Base-by-base conservation (phyloP, 495 filamentous ascomycete genomes). In the Annulohypoxylon bovei region DNA sequence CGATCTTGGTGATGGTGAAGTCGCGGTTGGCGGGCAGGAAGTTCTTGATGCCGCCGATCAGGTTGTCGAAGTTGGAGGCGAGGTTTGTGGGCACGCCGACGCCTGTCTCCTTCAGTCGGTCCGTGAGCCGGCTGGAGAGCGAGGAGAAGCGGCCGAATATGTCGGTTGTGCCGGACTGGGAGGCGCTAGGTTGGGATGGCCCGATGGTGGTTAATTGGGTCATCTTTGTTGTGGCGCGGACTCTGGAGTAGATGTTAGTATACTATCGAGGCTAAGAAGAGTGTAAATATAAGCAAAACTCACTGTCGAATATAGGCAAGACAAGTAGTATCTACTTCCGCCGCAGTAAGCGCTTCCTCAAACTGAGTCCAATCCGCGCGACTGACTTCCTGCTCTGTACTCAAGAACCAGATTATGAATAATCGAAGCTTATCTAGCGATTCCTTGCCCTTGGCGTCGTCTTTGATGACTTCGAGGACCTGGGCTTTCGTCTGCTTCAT, bases 1-100 rank as follows among this genome's bases (percentile, higher is more conserved):
- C 93, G 76, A 99, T 98, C 79, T 98, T 97, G 53, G 96, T 98
- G 40, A 98, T 86, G 0, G 96, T 99, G 3, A 98, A 86, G 75
- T 99, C 96, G 72, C 94, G 92, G 80, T 99, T 95, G 9, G 88
- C 93, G 1, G 96, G 96, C 3, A 99, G 83, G 83, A 99, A 97
- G 79, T 98, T 98, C 83, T 98, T 98, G 81, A 99, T 95, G 35
- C 96, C 95, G n/a, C 93, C 94, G 67, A 99, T 94, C 28, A 99
- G 88, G 23, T 89, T 93, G 72, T 98, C 96, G 74, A 98, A 94
- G 77, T 97, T 97, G 56, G 94, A 89, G 27, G 92, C 90, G 5
- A 97, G 85, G 28, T 79, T 81, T 8, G 82, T 81, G 16, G 82
- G 82, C 14, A 88, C 86, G 6, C 75, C 75, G n/a, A 77, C 72